Evolutionary conservation across 805 yeast genomes (phyloP), one percentile per base, ranked within the genome.

Genomic region (Wickerhamiella galacta): DNA sequence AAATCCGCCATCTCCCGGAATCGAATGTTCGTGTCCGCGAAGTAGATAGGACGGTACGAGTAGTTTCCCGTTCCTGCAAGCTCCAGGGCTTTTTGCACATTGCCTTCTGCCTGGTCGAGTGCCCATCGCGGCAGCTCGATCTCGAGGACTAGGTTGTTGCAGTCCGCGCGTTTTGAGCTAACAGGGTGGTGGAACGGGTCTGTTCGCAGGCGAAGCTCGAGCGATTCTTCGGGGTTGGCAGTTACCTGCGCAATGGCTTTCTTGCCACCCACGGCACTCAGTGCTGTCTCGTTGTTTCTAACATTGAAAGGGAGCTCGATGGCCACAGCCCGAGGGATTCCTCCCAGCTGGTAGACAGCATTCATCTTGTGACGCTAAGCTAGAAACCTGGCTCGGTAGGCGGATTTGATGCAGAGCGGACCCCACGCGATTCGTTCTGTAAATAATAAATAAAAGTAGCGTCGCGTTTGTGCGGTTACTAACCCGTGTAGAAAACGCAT

Each of bases 1-100:
- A 82, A 87, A 54, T 85, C 96, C 0, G 87, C 74, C 64, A 83
- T 69, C 41, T 79, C 81, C 43, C 94, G 67, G 52, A 87, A 87
- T 40, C 77, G 66, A 47, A 72, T 75, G 12, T 75, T 75, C 37
- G 70, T 66, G 44, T 72, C 70, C 14, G 82, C 61, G 14, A 81
- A 65, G 0, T 75, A 83, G 4, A 68, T 64, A 0, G 93, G 87
- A 28, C 62, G 61, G 2, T 68, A 63, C 16, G 54, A 54, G 63
- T 43, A 15, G 70, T 58, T 21, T 18, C 44, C 43, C 31, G 64
- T 60, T 19, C 58, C 58, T 4, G 87, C 66, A 71, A 76, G 68
- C 4, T 54, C 52, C 8, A 83, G 52, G 0, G 93, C 93, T 31
- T 61, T 64, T 14, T 63, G 65, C 0, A 68, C 56, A 48, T 83